These are phyloP conservation scores for Torrubiellomyces zombiae DNA, from an alignment of 2,329 filamentous ascomycete species.

Conservation along the genomic window DNA sequence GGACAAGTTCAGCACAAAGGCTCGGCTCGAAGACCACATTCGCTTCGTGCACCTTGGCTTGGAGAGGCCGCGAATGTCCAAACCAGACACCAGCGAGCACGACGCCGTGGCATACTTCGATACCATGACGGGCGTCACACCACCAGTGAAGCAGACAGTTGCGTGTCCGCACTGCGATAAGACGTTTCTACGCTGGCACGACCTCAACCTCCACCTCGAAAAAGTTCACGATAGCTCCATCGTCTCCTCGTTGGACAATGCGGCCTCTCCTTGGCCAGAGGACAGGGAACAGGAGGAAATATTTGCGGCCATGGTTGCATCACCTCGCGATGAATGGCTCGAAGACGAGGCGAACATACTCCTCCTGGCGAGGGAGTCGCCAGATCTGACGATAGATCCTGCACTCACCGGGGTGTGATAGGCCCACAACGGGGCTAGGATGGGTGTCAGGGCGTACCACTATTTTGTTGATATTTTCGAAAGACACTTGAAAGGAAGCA, in stretches of 20 bases:
- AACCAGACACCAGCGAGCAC: conserved; percentile 5
- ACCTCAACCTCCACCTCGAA: conserved; percentile 29
- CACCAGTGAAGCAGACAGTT: conserved; percentile 24
- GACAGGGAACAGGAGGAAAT: conserved; percentile 13
- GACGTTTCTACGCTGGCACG: conserved; percentile 32
- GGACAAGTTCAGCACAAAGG: conserved; percentile 59
- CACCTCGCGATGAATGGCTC: conserved; percentile 23
- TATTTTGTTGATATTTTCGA: too few species aligned
- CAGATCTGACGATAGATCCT: conserved; percentile 16
- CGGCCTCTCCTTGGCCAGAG: conserved; percentile 10
- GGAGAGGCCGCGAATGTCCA: conserved; percentile 22
- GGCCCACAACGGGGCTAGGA: too few species aligned
- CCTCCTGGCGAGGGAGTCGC: conserved; percentile 16
- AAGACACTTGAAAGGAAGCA: too few species aligned
- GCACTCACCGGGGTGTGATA: conserved; percentile 9
- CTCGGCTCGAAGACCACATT: conserved; percentile 68
- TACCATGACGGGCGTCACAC: conserved; percentile 23
- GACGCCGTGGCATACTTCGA: conserved; percentile 21
- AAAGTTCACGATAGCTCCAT: conserved; percentile 9
- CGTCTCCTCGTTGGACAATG: conserved; percentile 5
- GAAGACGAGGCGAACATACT: conserved; percentile 27
- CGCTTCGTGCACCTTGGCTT: conserved; percentile 60
- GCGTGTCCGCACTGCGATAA: conserved; percentile 28
- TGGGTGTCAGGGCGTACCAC: too few species aligned
- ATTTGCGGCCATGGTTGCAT: conserved; percentile 17